phyloP scores from a whole-genome alignment of 176 grass and related monocot genomes.

The Poa pratensis region DNA sequence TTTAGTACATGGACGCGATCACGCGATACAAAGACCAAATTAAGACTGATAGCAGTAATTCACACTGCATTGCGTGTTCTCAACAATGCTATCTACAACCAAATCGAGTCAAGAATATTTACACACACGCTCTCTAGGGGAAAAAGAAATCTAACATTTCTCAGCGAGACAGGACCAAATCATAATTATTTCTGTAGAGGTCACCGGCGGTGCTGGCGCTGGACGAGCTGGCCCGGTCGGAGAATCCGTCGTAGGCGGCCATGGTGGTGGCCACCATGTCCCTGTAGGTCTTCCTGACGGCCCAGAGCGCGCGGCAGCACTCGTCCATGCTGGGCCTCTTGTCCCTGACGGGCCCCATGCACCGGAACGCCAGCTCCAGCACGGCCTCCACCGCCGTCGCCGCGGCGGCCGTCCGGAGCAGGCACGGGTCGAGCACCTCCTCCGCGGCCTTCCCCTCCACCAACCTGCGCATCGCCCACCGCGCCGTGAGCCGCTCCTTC shows the following conservation, averaged over 20 bases:
- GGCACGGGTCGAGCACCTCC: conserved; percentile 67
- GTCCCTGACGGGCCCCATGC: conserved; percentile 58
- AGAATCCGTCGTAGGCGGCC: neutral
- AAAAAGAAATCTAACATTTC: no score
- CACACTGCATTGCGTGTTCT: no score
- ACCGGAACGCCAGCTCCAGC: conserved; percentile 72
- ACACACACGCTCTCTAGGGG: no score
- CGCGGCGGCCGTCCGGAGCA: conserved; percentile 39
- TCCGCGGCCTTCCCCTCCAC: conserved; percentile 49
- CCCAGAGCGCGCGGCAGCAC: conserved; percentile 73
- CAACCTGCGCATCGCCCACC: conserved; percentile 72
- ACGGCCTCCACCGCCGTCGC: conserved; percentile 54
- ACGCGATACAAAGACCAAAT: no score
- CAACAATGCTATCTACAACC: no score
- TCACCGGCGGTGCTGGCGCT: conserved; percentile 33
- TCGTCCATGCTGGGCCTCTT: conserved; percentile 71
- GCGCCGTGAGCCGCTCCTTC: conserved; percentile 64
- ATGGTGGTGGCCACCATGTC: conserved; percentile 41
- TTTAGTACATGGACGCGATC: no score
- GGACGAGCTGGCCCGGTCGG: conserved; percentile 32
- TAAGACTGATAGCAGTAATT: no score
- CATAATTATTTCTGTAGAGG: conserved; percentile 21
- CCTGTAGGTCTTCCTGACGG: conserved; percentile 73
- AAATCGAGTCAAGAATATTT: no score
- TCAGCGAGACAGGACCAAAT: neutral